Base-by-base conservation (phyloP, 345 rosid species). In the Salix arbutifolia region DNA sequence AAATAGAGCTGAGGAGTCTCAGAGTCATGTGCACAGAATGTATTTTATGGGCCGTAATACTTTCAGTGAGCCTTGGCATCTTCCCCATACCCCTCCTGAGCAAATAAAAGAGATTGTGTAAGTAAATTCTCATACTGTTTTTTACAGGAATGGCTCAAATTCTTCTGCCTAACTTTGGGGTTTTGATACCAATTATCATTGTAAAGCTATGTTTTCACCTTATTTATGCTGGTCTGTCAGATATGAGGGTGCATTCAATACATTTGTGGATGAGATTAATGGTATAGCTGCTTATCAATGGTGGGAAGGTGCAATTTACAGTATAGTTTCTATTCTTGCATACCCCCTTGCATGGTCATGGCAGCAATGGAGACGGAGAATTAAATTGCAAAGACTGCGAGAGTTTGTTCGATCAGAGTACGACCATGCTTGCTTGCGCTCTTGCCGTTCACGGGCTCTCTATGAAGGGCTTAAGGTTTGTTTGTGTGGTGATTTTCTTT, bases 401-500 rank as follows among this genome's bases (percentile, higher is more conserved):
- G 98, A 96, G 84, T 96, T 90, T 88, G 98, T 96, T 75, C 92
- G 99, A 71, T 96, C 99, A 16, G 99, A 91, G 82, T 96, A 96
- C 86, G 98, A 96, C 69, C 99, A 96, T 88, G 91, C 98, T 66
- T 96, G 98, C 87, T 84, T 96, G 77, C 93, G 98, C 56, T 96
- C 99, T 26, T 96, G 99, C 80, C 98, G 99, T 78, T 96, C 99
- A 21, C 89, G 99, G 71, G 99, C 99, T 84, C 89, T 96, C 48
- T 96, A 96, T 73, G 99, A 96, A 90, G 99, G 99, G 74, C 89
- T 96, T 68, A 96, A 96, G 99, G 99, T 96, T 78, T 70, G 79
- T 84, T 76, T 30, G 71, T 26, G 11, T 30, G 65, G 30, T n/a
- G 37, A 18, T 46, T 60, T 62, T 67, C 69, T 75, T 42, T 4